Percentiles rank a stretch among this genome's conserved stretches.
These are phyloP conservation scores for Alternaria alternata DNA, from an alignment of 2,329 filamentous ascomycete species.

Conservation along the genomic window DNA sequence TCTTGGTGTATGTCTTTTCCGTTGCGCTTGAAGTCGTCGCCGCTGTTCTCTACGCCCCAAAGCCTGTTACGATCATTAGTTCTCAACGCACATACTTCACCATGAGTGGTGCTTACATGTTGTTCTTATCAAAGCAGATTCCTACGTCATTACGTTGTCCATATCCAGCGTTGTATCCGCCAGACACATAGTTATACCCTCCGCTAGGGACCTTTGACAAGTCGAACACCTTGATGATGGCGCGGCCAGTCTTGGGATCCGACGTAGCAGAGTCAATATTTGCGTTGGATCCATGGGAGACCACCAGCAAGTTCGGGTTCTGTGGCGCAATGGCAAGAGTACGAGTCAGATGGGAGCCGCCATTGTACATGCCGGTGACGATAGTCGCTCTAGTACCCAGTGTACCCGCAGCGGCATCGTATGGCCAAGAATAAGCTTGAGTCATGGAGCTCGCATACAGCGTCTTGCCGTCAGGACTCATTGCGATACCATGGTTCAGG, in stretches of 20 bases:
- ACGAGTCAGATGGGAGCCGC: conserved; percentile 68
- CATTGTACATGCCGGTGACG: conserved; percentile 64
- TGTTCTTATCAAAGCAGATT: conserved; percentile 53
- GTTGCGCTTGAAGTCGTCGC: conserved; percentile 67
- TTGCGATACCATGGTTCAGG: conserved; percentile 61
- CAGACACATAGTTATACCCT: conserved; percentile 60
- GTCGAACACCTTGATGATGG: conserved; percentile 71
- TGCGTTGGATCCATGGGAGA: conserved; percentile 69
- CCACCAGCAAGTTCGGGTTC: conserved; percentile 64
- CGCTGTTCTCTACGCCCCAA: conserved; percentile 72
- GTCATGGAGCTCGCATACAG: conserved; percentile 65
- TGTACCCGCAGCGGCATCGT: conserved; percentile 61
- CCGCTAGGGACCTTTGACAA: conserved; percentile 51
- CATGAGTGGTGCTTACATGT: conserved; percentile 57
- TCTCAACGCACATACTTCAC: conserved; percentile 23
- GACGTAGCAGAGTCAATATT: conserved; percentile 67
- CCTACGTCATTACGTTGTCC: conserved; percentile 77
- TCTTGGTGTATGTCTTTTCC: conserved; percentile 69
- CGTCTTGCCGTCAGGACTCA: conserved; percentile 57
- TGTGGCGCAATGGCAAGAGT: conserved; percentile 69
- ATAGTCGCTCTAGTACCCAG: conserved; percentile 63
- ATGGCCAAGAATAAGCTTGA: conserved; percentile 69
- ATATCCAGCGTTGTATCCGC: conserved; percentile 64
- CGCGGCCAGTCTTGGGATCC: conserved; percentile 63
- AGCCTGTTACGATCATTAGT: conserved; percentile 26